Conservation (phyloP, 2,329 filamentous ascomycete species). For the Colletotrichum zoysiae region DNA sequence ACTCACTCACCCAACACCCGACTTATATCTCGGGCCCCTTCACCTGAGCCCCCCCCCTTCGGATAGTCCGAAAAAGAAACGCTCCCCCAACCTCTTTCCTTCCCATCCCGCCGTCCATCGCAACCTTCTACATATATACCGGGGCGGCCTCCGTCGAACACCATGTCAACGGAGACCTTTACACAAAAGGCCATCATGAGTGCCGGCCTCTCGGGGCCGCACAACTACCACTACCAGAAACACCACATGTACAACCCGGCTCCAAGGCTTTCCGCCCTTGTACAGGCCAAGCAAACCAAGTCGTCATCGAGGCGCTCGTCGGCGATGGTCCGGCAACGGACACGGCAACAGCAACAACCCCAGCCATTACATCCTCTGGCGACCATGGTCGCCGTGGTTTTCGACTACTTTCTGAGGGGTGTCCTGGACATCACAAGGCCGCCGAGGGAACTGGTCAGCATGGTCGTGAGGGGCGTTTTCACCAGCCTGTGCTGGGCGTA, state of each 20-base stretch:
- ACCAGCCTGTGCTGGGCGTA: slow-evolving; percentile 36
- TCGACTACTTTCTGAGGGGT: slow-evolving; percentile 35
- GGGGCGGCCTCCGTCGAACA: slow-evolving; percentile 7
- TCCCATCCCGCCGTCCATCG: not conserved
- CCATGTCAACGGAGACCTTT: slow-evolving; percentile 40
- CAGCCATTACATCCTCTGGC: slow-evolving; percentile 32
- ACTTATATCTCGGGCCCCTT: slow-evolving; percentile 41
- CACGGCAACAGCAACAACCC: slow-evolving; percentile 14
- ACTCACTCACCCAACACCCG: not conserved
- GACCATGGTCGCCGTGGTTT: slow-evolving; percentile 28
- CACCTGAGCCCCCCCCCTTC: slow-evolving; percentile 1
- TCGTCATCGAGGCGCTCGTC: slow-evolving; percentile 20
- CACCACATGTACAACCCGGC: slow-evolving; percentile 35
- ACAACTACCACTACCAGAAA: slow-evolving; percentile 37
- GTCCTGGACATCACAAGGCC: slow-evolving; percentile 37
- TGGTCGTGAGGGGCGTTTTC: slow-evolving; percentile 30
- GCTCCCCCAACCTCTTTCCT: not conserved
- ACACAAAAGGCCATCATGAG: slow-evolving; percentile 36
- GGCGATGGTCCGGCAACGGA: slow-evolving; percentile 30
- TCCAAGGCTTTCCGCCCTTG: slow-evolving; percentile 38
- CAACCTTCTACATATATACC: not conserved
- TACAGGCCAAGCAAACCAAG: slow-evolving; percentile 33
- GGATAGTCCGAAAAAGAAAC: slow-evolving; percentile 22
- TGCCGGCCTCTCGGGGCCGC: slow-evolving; percentile 40
- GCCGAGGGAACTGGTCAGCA: slow-evolving; percentile 26